Conservation (phyloP, 2,329 filamentous ascomycete species). For the Elsinoe necatrix region DNA sequence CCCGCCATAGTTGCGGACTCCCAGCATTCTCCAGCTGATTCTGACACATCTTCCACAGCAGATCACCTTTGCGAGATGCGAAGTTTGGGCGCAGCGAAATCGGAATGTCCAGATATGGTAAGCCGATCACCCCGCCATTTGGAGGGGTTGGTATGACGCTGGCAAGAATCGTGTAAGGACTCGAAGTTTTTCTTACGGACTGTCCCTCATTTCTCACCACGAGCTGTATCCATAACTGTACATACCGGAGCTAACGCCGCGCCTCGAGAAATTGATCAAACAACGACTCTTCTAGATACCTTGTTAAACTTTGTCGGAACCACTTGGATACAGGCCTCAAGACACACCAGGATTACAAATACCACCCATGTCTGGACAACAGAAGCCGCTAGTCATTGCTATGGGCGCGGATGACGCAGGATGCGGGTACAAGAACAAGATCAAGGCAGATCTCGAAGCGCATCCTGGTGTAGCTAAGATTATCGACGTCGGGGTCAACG, state of each 20-base stretch:
- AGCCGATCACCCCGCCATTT: slow-evolving; percentile 5
- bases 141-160: slow-evolving; percentile 14
- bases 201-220: neutral
- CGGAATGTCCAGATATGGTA: neutral
- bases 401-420: slow-evolving; percentile 65
- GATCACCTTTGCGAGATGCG: neutral
- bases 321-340: neutral
- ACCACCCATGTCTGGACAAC: neutral
- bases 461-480: slow-evolving; percentile 59
- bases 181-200: neutral
- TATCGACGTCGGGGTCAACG: slow-evolving; percentile 64
- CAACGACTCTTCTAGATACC: neutral
- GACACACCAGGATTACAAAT: neutral
- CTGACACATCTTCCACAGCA: no score
- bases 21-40: neutral
- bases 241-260: neutral
- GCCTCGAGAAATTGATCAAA: neutral
- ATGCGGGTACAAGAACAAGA: slow-evolving; percentile 66
- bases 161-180: neutral
- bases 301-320: neutral
- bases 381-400: slow-evolving; percentile 46
- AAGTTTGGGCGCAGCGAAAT: neutral
- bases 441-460: slow-evolving; percentile 63
- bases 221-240: neutral
- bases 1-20: neutral